These are phyloP conservation scores for Fusarium ambrosium DNA, from an alignment of 2,329 filamentous ascomycete species.

Conservation along the genomic window DNA sequence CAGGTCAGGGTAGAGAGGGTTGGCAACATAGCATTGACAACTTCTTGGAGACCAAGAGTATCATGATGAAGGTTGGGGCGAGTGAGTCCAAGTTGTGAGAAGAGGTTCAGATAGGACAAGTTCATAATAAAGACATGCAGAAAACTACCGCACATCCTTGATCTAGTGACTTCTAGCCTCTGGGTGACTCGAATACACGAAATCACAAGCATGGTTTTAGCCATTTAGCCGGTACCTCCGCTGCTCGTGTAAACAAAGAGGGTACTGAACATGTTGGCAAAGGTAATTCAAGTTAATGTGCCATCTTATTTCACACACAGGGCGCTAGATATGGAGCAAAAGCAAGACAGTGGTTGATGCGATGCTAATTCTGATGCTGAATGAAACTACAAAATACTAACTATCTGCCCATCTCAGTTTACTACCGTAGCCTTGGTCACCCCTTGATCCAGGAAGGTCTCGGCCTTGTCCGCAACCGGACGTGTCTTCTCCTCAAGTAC, in stretches of 20 bases:
- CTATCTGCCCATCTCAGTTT: neutral
- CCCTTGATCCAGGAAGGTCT: neutral
- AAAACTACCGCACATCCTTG: neutral
- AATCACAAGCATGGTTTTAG: accelerated
- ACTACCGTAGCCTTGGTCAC: neutral
- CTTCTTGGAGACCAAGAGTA: conserved; percentile 39
- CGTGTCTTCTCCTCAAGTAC: neutral
- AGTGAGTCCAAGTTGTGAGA: conserved; percentile 15
- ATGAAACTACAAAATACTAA: neutral
- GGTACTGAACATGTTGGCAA: neutral
- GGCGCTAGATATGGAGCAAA: neutral
- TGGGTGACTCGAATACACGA: no score
- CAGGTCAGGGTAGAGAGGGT: conserved; percentile 30
- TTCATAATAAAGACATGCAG: neutral
- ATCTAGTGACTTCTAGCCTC: neutral
- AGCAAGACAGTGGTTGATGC: neutral
- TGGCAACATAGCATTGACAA: conserved; percentile 36
- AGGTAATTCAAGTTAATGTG: no score
- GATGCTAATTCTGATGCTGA: neutral
- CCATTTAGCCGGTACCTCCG: accelerated
- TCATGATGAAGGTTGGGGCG: conserved; percentile 37
- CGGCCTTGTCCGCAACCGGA: neutral
- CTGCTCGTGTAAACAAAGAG: neutral
- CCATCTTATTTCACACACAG: no score
- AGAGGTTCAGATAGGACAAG: neutral